These are phyloP conservation scores for Oryza longistaminata DNA, from an alignment of 176 grass and related monocot genomes.

Conservation along the genomic window DNA sequence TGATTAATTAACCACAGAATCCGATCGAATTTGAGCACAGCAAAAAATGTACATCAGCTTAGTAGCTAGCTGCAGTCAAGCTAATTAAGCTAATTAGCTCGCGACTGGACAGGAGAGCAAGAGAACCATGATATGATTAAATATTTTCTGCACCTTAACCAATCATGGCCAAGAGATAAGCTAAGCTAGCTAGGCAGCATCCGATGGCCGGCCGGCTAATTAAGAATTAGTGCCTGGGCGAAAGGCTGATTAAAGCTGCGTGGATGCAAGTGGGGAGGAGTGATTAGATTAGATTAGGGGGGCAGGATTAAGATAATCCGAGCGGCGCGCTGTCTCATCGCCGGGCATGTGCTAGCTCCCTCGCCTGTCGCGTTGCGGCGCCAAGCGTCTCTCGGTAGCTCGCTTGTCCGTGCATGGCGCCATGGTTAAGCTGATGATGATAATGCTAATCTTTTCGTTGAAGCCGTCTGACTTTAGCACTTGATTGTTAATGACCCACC, in stretches of 20 bases:
- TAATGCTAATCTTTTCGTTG: not conserved
- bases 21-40: not conserved
- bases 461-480: constrained; percentile 44
- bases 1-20: not conserved
- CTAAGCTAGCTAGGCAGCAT: constrained; percentile 19
- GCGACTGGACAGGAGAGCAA: constrained; percentile 17
- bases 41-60: not conserved
- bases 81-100: not conserved
- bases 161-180: not conserved
- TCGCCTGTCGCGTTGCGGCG: constrained; percentile 40
- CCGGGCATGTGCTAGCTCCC: constrained; percentile 47
- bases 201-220: constrained; percentile 33
- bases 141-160: not conserved
- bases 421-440: not conserved
- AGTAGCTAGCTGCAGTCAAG: too few species aligned
- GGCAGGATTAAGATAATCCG: constrained; percentile 48
- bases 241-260: constrained; percentile 40
- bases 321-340: constrained; percentile 58
- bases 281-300: constrained; percentile 37
- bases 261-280: constrained; percentile 32
- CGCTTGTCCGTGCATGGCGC: not conserved
- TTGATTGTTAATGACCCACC: constrained; percentile 35
- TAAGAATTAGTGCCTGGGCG: constrained; percentile 11
- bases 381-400: not conserved
- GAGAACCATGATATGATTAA: not conserved